These are phyloP conservation scores for Aspergillus bertholletiae DNA, from an alignment of 495 filamentous ascomycete genomes.

Conservation along the genomic window DNA sequence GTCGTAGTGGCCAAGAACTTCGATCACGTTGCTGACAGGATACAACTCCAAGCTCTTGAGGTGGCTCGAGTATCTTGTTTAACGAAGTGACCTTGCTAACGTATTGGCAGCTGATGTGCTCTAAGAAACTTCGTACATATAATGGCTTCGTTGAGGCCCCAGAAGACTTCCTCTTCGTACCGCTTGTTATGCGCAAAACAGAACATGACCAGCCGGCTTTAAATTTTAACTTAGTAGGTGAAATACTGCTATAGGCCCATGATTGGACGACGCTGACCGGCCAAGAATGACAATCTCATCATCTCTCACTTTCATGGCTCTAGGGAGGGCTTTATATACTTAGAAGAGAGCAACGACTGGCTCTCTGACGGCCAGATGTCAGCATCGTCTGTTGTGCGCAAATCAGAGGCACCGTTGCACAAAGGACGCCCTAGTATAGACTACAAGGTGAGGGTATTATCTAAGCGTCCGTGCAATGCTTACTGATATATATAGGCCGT, in stretches of 20 bases:
- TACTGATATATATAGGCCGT: constrained; percentile 28
- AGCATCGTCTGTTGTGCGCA: constrained; percentile 44
- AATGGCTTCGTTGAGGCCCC: constrained; percentile 70
- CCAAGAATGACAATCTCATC: constrained; percentile 77
- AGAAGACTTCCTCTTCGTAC: constrained; percentile 75
- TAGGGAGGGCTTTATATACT: constrained; percentile 66
- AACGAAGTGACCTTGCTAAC: constrained; percentile 8
- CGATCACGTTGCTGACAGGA: constrained; percentile 58
- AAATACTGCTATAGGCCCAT: not conserved
- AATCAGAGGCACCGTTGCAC: constrained; percentile 11
- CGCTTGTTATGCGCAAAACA: constrained; percentile 51
- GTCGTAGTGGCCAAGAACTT: constrained; percentile 80
- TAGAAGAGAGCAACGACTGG: constrained; percentile 56
- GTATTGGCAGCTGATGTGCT: constrained; percentile 66
- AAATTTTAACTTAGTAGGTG: constrained; percentile 46
- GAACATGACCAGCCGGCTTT: constrained; percentile 29
- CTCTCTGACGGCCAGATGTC: constrained; percentile 44
- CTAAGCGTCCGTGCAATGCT: not conserved
- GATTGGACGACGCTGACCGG: constrained; percentile 1
- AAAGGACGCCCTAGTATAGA: constrained; percentile 19
- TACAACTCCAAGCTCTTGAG: constrained; percentile 88
- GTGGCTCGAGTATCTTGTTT: constrained; percentile 25
- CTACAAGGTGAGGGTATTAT: constrained; percentile 15
- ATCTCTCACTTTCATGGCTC: constrained; percentile 82
- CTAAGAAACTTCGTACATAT: constrained; percentile 69